These are phyloP conservation scores for Parastagonospora nodorum DNA, from an alignment of 2,329 filamentous ascomycete genomes.

Conservation along the genomic window DNA sequence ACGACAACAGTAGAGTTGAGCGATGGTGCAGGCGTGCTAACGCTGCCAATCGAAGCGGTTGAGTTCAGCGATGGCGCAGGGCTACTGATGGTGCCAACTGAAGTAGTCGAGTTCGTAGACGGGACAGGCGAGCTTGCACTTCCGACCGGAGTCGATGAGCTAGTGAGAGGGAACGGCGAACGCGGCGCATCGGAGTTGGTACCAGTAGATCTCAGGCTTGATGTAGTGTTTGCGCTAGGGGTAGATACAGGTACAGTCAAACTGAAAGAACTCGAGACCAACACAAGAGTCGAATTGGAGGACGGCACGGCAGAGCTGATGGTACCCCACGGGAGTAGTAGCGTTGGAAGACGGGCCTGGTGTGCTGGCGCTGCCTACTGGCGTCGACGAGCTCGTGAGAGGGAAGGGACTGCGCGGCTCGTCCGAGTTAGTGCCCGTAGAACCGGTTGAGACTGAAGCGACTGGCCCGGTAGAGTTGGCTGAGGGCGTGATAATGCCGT, in stretches of 20 bases:
- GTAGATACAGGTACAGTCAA: too few relatives aligned
- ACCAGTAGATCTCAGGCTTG: background rate
- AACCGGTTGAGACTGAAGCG: background rate
- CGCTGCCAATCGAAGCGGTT: too few relatives aligned
- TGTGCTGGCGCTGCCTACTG: background rate
- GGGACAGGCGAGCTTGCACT: too few relatives aligned
- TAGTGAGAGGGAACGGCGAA: background rate
- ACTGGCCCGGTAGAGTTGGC: constrained; percentile 1
- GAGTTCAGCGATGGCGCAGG: too few relatives aligned
- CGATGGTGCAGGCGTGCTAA: too few relatives aligned
- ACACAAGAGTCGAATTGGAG: too few relatives aligned
- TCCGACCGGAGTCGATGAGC: background rate
- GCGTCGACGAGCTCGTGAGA: background rate
- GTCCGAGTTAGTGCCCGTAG: background rate
- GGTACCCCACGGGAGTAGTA: too few relatives aligned
- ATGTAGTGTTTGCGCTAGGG: background rate
- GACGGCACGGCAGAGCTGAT: too few relatives aligned
- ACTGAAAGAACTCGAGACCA: too few relatives aligned
- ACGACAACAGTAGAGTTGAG: background rate
- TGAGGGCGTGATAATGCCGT: constrained; percentile 3
- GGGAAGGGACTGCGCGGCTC: background rate
- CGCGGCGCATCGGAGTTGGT: background rate
- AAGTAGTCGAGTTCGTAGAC: too few relatives aligned
- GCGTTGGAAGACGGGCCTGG: too few relatives aligned
- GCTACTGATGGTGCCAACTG: too few relatives aligned